A percentile compares a stretch with the other conserved stretches of the same genome.
Evolutionary conservation across 306 rosid genomes (phyloP).

Genomic region (Neltuma alba): DNA sequence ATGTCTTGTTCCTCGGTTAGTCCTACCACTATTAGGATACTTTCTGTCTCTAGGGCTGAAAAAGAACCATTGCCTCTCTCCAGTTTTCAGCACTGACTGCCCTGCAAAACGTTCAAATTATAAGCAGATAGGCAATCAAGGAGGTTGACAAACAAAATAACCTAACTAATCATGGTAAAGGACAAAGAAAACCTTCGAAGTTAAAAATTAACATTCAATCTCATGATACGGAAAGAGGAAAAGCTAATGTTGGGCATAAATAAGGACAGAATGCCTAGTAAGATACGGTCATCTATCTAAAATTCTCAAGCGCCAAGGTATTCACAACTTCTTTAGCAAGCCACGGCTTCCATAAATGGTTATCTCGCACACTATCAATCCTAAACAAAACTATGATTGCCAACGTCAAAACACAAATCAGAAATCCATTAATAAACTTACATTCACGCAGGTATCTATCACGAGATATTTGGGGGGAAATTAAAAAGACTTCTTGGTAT

Average conservation of each 20-base stretch:
- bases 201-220: neutral
- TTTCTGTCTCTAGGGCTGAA: conserved; percentile 89
- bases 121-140: conserved; percentile 32
- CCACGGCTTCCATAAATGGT: neutral
- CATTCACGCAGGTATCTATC: neutral
- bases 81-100: conserved; percentile 66
- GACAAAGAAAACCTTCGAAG: neutral
- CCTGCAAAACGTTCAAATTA: conserved; percentile 53
- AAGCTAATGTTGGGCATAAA: neutral
- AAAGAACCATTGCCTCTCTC: conserved; percentile 94
- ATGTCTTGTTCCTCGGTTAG: conserved; percentile 78
- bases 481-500: neutral
- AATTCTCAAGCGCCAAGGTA: neutral
- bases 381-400: neutral
- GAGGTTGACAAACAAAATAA: neutral
- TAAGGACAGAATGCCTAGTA: neutral
- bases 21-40: conserved; percentile 87
- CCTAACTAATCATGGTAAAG: neutral
- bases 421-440: neutral
- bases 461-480: neutral
- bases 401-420: neutral
- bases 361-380: neutral
- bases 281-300: conserved; percentile 18
- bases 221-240: neutral
- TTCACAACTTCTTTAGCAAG: conserved; percentile 19